phyloP scores from a whole-genome alignment of 371 early-diverging fungal genomes.

The Rhizopus microsporus region DNA sequence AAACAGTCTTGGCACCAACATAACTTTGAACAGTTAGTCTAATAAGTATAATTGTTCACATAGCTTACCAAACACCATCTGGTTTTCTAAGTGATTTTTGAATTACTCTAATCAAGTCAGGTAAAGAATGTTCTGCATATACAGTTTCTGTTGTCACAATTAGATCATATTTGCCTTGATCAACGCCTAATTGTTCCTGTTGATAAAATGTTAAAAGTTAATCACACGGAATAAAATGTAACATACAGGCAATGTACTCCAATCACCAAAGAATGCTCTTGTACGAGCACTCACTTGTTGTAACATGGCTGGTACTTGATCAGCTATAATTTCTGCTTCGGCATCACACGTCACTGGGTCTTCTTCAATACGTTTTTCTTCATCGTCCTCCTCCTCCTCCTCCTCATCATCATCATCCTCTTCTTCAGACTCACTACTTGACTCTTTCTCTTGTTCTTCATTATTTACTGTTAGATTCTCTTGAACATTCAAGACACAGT shows the following conservation, averaged over 20 bases:
- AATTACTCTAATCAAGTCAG: conserved; percentile 63
- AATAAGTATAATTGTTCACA: background rate
- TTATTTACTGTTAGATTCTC: conserved; percentile 17
- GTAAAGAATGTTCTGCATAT: conserved; percentile 72
- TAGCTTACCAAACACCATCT: conserved; percentile 70
- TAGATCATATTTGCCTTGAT: conserved; percentile 73
- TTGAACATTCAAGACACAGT: conserved; percentile 55
- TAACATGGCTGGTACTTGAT: conserved; percentile 41
- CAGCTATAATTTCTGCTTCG: conserved; percentile 52
- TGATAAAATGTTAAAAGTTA: background rate
- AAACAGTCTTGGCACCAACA: conserved; percentile 90
- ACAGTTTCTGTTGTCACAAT: conserved; percentile 94
- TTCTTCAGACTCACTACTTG: conserved; percentile 23
- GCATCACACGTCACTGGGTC: conserved; percentile 48
- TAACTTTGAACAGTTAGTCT: conserved; percentile 44
- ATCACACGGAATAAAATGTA: background rate
- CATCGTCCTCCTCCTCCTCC: conserved; percentile 60
- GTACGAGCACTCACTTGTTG: conserved; percentile 45
- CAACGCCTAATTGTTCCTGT: conserved; percentile 29
- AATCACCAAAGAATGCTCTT: conserved; percentile 72
- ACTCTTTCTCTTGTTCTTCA: conserved; percentile 29
- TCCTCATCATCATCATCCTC: conserved; percentile 38
- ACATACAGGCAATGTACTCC: conserved; percentile 58
- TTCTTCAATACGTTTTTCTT: conserved; percentile 46
- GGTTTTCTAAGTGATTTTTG: conserved; percentile 64